Base-by-base conservation (phyloP, 1,284 basidiomycete species). In the Phlebopus sp. region DNA sequence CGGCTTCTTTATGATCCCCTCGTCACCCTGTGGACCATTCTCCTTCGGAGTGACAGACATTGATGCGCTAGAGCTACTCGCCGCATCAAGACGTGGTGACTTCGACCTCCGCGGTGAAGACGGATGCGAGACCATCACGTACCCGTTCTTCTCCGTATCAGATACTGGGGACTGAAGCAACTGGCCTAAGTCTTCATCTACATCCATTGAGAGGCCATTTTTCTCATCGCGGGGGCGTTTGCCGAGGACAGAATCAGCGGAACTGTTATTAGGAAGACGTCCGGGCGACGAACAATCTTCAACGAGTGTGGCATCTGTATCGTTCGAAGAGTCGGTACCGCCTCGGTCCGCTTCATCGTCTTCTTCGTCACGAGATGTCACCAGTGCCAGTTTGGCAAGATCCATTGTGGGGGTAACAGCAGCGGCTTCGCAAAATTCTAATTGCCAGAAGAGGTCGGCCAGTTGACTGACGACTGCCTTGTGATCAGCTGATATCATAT, bases 341-440 rank as follows among this genome's bases (percentile, higher is more conserved):
- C 78, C 76, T 57, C 77, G 78, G 52, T 84, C 82, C n/a, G 69
- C 74, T 53, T 88, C 86, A 50, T 91, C 89, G 52, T 90, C 87
- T 61, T 91, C 89, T 64, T 95, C 92, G 54, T 94, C 90, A 59
- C 90, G 82, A 2, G 90, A 88, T 3, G 92, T 92, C 15, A 96
- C 87, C 14, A 97, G 76, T 0, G 93, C 93, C n/a, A 97, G 78
- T 62, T 95, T 94, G 7, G 93, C 93, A 10, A 97, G 76, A 59
- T 95, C 90, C 38, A 92, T 72, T 4, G 85, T 83, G 0, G 92
- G 92, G 0, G 90, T 91, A 19, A 97, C 82, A 5, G 92, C 78
- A 5, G 82, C 65, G 1, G 72, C 68, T 32, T 84, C 77, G 48
- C 77, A 78, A 50, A 80, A 80, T 56, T 92, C 87, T 47, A 97